These are phyloP conservation scores for Myriangium duriaei DNA, from an alignment of 2,329 filamentous ascomycete species.

Conservation along the genomic window DNA sequence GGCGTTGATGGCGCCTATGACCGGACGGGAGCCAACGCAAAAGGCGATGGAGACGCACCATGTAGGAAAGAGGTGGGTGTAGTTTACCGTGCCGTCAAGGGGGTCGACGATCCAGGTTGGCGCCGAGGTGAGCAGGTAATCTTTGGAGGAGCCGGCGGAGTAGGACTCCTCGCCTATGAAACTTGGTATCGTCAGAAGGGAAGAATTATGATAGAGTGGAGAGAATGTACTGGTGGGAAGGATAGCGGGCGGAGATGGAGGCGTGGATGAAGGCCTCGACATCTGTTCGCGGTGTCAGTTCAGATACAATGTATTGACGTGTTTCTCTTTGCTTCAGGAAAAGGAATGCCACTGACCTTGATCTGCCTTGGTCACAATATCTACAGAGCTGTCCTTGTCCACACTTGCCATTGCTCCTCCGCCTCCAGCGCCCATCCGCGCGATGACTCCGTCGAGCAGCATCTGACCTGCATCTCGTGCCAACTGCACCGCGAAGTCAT, in stretches of 20 bases:
- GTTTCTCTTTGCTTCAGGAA: too few relatives aligned
- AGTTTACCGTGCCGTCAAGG: constrained; percentile 70
- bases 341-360: too few relatives aligned
- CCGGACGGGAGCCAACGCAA: constrained; percentile 44
- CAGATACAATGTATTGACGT: too few relatives aligned
- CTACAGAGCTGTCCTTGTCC: constrained; percentile 65
- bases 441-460: constrained; percentile 51
- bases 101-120: constrained; percentile 71
- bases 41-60: constrained; percentile 70
- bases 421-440: constrained; percentile 33
- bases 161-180: constrained; percentile 72
- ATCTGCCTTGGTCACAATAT: constrained; percentile 67
- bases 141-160: constrained; percentile 51
- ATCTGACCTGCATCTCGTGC: constrained; percentile 57
- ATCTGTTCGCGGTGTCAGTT: constrained; percentile 34
- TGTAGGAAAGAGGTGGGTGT: constrained; percentile 69
- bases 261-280: constrained; percentile 58
- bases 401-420: constrained; percentile 28
- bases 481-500: constrained; percentile 57
- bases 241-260: constrained; percentile 48
- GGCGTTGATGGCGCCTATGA: constrained; percentile 60
- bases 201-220: not conserved
- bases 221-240: constrained; percentile 45
- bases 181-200: constrained; percentile 26
- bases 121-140: constrained; percentile 50